Conservation (phyloP, 108 stramenopile species). For the Conticribra weissflogii region DNA sequence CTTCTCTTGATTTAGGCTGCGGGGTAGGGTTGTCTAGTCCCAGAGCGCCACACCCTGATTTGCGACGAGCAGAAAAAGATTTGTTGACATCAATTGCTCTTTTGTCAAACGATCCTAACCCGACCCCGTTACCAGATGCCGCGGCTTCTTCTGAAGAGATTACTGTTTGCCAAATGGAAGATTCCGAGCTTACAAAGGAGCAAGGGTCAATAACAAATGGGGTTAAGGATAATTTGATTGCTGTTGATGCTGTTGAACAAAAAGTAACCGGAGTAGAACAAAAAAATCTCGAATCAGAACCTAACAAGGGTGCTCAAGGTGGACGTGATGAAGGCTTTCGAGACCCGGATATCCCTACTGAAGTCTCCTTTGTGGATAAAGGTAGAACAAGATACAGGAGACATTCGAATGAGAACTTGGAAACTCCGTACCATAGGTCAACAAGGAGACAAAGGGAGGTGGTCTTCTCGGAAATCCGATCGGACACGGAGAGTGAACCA, state of each 20-base stretch:
- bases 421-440: neutral
- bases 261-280: neutral
- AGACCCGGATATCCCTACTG: neutral
- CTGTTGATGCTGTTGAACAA: neutral
- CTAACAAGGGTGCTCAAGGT: neutral
- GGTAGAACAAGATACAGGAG: neutral
- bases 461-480: neutral
- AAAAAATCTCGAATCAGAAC: neutral
- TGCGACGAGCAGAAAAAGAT: slow-evolving; percentile 5
- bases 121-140: slow-evolving; percentile 24
- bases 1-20: neutral
- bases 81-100: slow-evolving; percentile 27
- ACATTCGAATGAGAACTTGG: neutral
- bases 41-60: neutral
- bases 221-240: neutral
- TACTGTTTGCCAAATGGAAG: slow-evolving; percentile 29
- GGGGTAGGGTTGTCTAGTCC: neutral
- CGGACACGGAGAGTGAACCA: neutral
- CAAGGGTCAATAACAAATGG: neutral
- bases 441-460: slow-evolving; percentile 28
- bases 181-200: neutral
- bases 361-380: neutral
- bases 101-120: slow-evolving; percentile 15
- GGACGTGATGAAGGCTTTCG: neutral
- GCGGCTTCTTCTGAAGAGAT: slow-evolving; percentile 29